A percentile compares a stretch with the other conserved stretches of the same genome.
phyloP scores from a whole-genome alignment of 2,329 filamentous ascomycete species.

The Fusarium algeriense region DNA sequence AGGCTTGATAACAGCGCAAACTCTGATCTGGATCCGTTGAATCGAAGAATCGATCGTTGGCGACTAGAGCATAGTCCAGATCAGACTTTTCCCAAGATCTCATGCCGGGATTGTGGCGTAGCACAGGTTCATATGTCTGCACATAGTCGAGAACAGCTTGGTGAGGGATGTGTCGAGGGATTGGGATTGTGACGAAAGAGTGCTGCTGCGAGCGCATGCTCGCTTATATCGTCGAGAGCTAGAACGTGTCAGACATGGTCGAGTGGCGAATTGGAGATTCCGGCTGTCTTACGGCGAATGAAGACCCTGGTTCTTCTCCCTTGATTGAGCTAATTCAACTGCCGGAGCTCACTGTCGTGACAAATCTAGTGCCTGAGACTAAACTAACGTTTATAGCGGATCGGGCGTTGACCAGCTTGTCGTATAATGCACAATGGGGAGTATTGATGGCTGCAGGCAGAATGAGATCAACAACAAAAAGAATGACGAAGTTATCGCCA shows the following conservation, averaged over 20 bases:
- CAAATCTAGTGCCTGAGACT: neutral
- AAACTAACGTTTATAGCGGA: neutral
- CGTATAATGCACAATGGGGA: too few species aligned
- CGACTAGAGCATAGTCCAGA: constrained; percentile 49
- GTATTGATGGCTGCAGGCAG: too few species aligned
- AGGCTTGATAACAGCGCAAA: constrained; percentile 50
- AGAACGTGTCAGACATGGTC: neutral
- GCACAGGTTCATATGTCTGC: constrained; percentile 56
- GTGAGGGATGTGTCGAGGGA: constrained; percentile 54
- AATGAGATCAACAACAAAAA: neutral
- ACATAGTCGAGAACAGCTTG: constrained; percentile 53
- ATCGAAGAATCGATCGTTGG: constrained; percentile 57
- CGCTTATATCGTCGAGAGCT: constrained; percentile 6
- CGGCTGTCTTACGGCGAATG: neutral
- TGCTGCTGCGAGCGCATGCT: constrained; percentile 49
- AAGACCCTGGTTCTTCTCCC: neutral
- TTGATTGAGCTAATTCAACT: neutral
- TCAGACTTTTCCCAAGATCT: constrained; percentile 50
- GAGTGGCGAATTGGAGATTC: neutral
- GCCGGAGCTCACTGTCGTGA: neutral
- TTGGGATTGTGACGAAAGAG: constrained; percentile 56
- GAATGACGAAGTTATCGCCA: neutral
- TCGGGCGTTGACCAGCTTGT: fast-evolving
- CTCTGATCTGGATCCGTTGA: constrained; percentile 46
- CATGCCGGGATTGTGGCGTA: constrained; percentile 55